Evolutionary conservation across 2,329 filamentous ascomycete genomes (phyloP).

Genomic region (Penicillium polonicum): DNA sequence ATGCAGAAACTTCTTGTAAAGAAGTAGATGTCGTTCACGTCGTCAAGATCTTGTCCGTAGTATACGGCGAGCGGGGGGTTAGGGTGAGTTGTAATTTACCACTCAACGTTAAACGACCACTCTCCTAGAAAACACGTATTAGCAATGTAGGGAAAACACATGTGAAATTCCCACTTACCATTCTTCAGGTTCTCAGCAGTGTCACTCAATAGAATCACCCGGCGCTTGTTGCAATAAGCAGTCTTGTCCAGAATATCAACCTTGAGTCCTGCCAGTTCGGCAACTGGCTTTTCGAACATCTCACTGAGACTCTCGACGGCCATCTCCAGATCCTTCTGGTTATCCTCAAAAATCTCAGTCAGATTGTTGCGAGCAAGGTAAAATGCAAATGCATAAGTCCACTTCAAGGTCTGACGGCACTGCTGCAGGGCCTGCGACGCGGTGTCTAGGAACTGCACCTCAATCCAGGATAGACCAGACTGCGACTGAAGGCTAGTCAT

Average conservation of each 20-base stretch:
- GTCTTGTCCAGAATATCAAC: constrained; percentile 99
- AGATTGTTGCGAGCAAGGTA: constrained; percentile 95
- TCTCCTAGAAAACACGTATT: constrained; percentile 31
- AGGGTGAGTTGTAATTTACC: constrained; percentile 26
- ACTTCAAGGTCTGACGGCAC: constrained; percentile 97
- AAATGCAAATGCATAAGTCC: constrained; percentile 98
- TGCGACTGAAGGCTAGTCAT: constrained; percentile 94
- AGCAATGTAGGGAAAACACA: not conserved
- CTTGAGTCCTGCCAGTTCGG: constrained; percentile 80
- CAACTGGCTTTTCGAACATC: constrained; percentile 98
- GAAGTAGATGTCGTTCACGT: constrained; percentile 20
- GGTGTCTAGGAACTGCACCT: constrained; percentile 93
- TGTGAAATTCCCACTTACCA: constrained; percentile 54
- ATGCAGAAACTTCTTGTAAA: constrained; percentile 2
- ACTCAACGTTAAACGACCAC: constrained; percentile 48
- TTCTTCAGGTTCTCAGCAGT: constrained; percentile 89
- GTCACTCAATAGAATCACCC: constrained; percentile 85
- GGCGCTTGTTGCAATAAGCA: constrained; percentile 88
- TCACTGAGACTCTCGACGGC: constrained; percentile 95
- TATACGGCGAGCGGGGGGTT: not conserved
- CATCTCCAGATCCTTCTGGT: constrained; percentile 97
- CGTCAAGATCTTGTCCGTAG: constrained; percentile 20
- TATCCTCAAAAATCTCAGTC: constrained; percentile 97
- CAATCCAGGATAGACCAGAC: constrained; percentile 97
- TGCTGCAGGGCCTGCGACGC: constrained; percentile 92